phyloP scores from a whole-genome alignment of 768 basidiomycete genomes.

The Calocera viscosa region DNA sequence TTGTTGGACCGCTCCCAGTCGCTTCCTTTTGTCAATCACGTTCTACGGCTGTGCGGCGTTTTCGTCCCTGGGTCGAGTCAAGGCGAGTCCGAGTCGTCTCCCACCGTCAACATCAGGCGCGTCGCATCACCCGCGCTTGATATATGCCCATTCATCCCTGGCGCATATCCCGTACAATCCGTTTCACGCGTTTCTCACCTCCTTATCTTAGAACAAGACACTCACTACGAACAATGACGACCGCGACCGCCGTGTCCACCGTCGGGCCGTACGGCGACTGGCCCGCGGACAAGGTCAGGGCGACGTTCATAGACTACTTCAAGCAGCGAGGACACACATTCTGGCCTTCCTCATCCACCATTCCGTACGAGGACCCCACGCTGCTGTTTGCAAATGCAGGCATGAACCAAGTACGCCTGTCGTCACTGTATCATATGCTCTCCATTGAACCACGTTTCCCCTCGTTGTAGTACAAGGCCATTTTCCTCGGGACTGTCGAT shows the following conservation, averaged over 20 bases:
- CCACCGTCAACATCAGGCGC: no score
- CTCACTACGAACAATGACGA: not conserved
- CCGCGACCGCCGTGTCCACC: not conserved
- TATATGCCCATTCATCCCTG: no score
- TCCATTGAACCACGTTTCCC: conserved; percentile 1
- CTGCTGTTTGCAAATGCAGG: conserved; percentile 97
- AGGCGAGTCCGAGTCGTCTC: no score
- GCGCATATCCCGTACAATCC: no score
- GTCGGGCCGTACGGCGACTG: conserved; percentile 31
- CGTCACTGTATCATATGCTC: not conserved
- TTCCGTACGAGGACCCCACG: conserved; percentile 96
- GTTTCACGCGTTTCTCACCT: no score
- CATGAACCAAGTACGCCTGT: conserved; percentile 65
- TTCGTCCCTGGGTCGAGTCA: not conserved
- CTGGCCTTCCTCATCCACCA: conserved; percentile 79
- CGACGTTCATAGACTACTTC: conserved; percentile 89
- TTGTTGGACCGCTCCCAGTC: no score
- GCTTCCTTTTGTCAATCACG: no score
- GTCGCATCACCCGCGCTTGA: no score
- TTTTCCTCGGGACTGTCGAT: conserved; percentile 97
- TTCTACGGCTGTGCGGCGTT: not conserved
- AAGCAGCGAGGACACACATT: conserved; percentile 66
- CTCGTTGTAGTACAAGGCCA: conserved; percentile 72
- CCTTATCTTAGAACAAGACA: no score
- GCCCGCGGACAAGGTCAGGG: conserved; percentile 71